Evolutionary conservation across 805 yeast species (phyloP), one percentile per base, ranked within the genome.

Genomic region (Ogataea thermomethanolica): DNA sequence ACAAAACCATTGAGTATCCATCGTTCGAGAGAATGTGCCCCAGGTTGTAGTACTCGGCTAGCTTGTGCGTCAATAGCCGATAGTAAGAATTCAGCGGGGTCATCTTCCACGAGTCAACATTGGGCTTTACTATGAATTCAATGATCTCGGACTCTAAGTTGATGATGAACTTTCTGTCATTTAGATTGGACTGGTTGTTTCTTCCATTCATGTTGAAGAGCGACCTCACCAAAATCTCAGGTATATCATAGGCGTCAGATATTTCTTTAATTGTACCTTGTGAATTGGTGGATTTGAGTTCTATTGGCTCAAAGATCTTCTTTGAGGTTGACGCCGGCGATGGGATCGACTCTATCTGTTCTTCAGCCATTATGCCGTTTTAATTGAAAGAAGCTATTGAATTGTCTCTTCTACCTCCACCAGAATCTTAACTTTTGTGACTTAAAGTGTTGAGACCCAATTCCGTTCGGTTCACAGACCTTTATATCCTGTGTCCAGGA

Each of bases 11-110:
- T 10, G 78, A 70, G 36, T 65, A 64, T 8, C 78, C 79, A 44
- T 73, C 79, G 49, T 70, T 74, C 9, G 76, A 62, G 32, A 71
- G 48, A 7, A 70, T 70, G 53, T 84, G 90, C 30, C 78, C 79
- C 41, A 83, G 57, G 17, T 69, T 64, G 53, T 81, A 80, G 55
- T 81, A 81, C 27, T 78, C 82, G 4, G 89, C 85, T 25, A 82
- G 63, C 48, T 81, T 84, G 58, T 84, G 90, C 0, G 83, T 71
- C 39, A 84, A 61, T 33, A 84, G 64, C 49, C 91, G 64, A 49
- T 77, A 79, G 56, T 79, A 84, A 2, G 88, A 79, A 57, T 84
- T 84, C 71, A 78, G 72, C 6, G 84, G 75, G 28, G 66, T 67
- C 54, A 76, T 54, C 46, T 67, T 62, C 67, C 65, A 51, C 23